These are phyloP conservation scores for Aphanoascus verrucosus DNA, from an alignment of 2,329 filamentous ascomycete genomes.

Conservation along the genomic window DNA sequence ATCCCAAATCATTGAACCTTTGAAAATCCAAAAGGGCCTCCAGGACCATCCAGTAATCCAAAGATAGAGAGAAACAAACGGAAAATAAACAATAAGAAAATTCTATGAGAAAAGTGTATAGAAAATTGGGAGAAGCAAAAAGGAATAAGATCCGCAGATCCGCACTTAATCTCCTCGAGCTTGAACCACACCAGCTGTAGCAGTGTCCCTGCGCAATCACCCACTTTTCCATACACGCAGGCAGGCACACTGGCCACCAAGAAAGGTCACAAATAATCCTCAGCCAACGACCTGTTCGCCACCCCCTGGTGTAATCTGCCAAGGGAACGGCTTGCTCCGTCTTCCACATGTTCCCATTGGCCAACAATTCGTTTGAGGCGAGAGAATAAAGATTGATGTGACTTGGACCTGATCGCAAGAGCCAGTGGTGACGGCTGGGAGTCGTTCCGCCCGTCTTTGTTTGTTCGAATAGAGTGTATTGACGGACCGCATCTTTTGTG, in stretches of 20 bases:
- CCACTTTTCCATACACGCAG: neutral
- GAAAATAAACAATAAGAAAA: too few species aligned
- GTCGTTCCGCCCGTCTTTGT: neutral
- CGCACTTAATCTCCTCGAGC: neutral
- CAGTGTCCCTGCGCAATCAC: too few species aligned
- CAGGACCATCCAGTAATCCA: too few species aligned
- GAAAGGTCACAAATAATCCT: neutral
- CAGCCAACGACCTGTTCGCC: neutral
- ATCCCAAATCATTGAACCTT: too few species aligned
- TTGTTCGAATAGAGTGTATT: neutral
- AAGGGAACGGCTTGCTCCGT: neutral
- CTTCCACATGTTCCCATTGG: slow-evolving; percentile 3
- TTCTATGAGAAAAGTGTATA: neutral
- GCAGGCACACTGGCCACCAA: neutral
- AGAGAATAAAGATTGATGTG: neutral
- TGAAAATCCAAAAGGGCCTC: too few species aligned
- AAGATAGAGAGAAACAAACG: too few species aligned
- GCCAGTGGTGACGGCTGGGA: neutral
- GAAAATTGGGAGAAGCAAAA: neutral
- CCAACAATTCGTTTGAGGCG: neutral
- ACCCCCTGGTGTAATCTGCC: slow-evolving; percentile 3
- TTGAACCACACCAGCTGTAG: neutral
- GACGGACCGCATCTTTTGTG: neutral
- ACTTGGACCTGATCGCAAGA: neutral
- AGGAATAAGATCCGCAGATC: neutral